Conservation (phyloP, 148 eudicot species). For the Fallopia convolvulus region DNA sequence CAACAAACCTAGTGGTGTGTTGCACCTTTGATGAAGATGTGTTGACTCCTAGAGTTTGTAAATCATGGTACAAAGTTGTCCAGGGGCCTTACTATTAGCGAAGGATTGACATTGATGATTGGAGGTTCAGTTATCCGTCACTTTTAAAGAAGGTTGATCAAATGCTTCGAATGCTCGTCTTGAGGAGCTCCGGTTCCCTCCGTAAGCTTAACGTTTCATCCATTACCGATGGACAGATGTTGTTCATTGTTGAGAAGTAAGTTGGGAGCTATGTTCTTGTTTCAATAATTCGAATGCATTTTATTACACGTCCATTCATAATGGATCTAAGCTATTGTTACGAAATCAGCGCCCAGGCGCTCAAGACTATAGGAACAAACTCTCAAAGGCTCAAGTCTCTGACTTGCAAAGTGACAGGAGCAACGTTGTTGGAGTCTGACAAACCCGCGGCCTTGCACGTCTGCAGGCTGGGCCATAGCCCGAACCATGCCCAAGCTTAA, state of each 20-base stretch:
- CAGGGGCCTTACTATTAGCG: conserved; percentile 72
- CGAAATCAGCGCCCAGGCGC: conserved; percentile 35
- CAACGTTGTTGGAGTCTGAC: not conserved
- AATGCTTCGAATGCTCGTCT: conserved; percentile 47
- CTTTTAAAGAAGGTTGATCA: conserved; percentile 28
- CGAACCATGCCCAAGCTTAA: no score
- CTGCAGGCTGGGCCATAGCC: no score
- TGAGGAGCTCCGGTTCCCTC: conserved; percentile 43
- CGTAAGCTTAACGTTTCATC: conserved; percentile 46
- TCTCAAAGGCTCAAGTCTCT: conserved; percentile 42
- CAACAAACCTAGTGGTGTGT: no score
- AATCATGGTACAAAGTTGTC: conserved; percentile 55
- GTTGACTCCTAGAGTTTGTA: conserved; percentile 58
- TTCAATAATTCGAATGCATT: not conserved
- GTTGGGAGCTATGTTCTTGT: conserved; percentile 10
- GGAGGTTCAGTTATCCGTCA: conserved; percentile 26
- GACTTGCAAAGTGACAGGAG: conserved; percentile 54
- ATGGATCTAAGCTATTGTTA: conserved; percentile 49
- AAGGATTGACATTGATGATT: conserved; percentile 46
- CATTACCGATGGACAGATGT: conserved; percentile 36
- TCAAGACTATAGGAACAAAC: conserved; percentile 52
- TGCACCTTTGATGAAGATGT: no score
- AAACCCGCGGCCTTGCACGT: not conserved
- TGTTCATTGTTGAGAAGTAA: conserved; percentile 56
- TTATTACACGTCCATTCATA: no score